Evolutionary conservation across 2,329 filamentous ascomycete species (phyloP), one percentile per base, ranked within the genome.

Genomic region (Trichoderma afroharzianum): DNA sequence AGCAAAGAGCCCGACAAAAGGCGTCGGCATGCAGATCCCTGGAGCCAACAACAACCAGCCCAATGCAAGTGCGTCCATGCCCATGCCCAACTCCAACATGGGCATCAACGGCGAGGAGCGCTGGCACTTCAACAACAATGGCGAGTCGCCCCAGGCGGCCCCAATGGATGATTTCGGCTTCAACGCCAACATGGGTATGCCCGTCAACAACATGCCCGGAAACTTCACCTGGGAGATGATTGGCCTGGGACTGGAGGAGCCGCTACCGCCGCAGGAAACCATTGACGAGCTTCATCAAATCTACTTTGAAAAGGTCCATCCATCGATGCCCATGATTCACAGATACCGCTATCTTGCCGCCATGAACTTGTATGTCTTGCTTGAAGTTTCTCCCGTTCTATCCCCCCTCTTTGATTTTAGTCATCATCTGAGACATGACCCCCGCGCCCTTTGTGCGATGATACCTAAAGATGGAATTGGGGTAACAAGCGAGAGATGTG

Each of bases 291-390:
- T 99, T 89, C 92, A 97, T 77, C 88, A 93, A 76, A 90, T 96
- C 30, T 99, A 93, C 81, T 98, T 98, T 79, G 90, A 95, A 71
- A 98, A 97, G 80, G 88, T 97, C 11, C 93, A 98, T 78, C 91
- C 92, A 0, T 94, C 93, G 0, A 77, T 93, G 71, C 94, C 96
- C 18, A 93, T 98, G 87, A 92, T 98, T 71, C 95, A 99, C 80
- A 92, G 91, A 76, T 93, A 91, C 72, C 90, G 95, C 66, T 98
- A 96, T 79, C 85, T 96, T 72, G 92, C 94, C 24, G 93, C 93
- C 36, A 93, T 98, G 90, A 94, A 95, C 77, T 86, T 98, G 81
- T 90, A 83, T 74, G 88, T 77, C 18, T 59, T 28, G 6, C 3
- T 7, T 43, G 15, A 30, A 11, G 28, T 36, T 21, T 14, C 43